Evolutionary conservation across 371 early-diverging fungal species (phyloP), one percentile per base, ranked within the genome.

Genomic region (Mortierella sp.): DNA sequence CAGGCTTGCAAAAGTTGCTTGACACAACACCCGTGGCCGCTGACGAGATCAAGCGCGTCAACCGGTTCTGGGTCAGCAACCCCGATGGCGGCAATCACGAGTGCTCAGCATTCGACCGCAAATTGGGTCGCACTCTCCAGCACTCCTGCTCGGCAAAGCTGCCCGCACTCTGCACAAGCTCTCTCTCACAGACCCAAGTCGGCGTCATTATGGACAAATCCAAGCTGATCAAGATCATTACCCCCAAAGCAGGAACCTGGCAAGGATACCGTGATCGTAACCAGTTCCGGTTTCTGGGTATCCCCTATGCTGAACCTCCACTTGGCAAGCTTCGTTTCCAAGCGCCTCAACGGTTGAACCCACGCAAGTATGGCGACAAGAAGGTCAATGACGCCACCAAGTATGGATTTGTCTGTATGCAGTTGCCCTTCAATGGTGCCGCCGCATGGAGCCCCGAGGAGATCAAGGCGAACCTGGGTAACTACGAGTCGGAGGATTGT

Each of bases 231-330:
- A 75, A 67, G 71, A 76, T 81, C 37, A 31, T 31, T 0, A 81
- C 81, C 1, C 43, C 70, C 13, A 74, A 57, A 0, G 59, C 74
- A 1, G 81, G 81, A 1, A 44, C 50, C n/a, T 75, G 75, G 72
- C 85, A 84, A 48, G 81, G 85, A 1, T 80, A 80, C 43, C 81
- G 81, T 0, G 81, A 84, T 24, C 77, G 53, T n/a, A 70, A 78
- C 69, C 46, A 77, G 51, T 84, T 84, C 55, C 77, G 80, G 16
- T 84, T 84, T 71, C 61, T 78, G 70, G 84, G 84, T n/a, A 80
- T 83, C 44, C 84, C 78, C 3, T 83, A 77, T 21, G 77, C 84
- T 3, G 40, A 76, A 44, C 74, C 83, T 0, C 83, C 83, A 26
- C 75, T 83, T 4, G 77, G 77, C 13, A 24, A 74, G 24, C 74